Conservation (phyloP, 2,329 filamentous ascomycete species). For the Penicillium paneum region DNA sequence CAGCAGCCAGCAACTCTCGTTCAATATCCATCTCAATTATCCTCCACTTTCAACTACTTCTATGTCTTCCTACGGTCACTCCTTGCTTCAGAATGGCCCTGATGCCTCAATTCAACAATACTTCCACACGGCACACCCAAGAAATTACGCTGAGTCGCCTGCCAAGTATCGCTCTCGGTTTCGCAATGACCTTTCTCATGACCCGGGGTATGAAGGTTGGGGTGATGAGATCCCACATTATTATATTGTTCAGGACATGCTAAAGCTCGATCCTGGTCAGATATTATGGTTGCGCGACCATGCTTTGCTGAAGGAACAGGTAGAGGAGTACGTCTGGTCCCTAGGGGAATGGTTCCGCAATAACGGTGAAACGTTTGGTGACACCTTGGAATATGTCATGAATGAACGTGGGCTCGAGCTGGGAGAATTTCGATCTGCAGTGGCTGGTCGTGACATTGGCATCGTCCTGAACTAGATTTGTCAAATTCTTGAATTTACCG, state of each 20-base stretch:
- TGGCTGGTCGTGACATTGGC: slow-evolving; percentile 33
- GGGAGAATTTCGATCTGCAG: slow-evolving; percentile 37
- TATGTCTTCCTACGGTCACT: neutral
- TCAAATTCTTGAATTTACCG: neutral
- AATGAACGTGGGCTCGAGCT: slow-evolving; percentile 54
- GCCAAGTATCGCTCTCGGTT: slow-evolving; percentile 48
- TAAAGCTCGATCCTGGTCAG: slow-evolving; percentile 61
- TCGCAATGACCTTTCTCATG: slow-evolving; percentile 48
- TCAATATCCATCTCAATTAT: slow-evolving; percentile 53
- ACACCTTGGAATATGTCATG: slow-evolving; percentile 58
- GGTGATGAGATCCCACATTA: slow-evolving; percentile 63
- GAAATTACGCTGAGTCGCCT: slow-evolving; percentile 19
- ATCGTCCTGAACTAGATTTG: slow-evolving; percentile 24
- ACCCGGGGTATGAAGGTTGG: slow-evolving; percentile 60
- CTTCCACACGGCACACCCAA: slow-evolving; percentile 26
- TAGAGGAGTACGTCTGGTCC: slow-evolving; percentile 52
- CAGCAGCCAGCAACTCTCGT: slow-evolving; percentile 48
- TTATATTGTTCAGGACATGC: slow-evolving; percentile 62
- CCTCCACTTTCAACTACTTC: slow-evolving; percentile 28
- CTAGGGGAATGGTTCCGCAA: slow-evolving; percentile 62
- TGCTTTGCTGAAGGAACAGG: slow-evolving; percentile 55
- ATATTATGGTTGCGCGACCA: slow-evolving; percentile 57
- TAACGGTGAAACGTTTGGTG: slow-evolving; percentile 60
- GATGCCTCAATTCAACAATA: slow-evolving; percentile 14
- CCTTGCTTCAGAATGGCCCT: slow-evolving; percentile 9